Base-by-base conservation (phyloP, 2,329 filamentous ascomycete species). In the Talaromyces sp. region DNA sequence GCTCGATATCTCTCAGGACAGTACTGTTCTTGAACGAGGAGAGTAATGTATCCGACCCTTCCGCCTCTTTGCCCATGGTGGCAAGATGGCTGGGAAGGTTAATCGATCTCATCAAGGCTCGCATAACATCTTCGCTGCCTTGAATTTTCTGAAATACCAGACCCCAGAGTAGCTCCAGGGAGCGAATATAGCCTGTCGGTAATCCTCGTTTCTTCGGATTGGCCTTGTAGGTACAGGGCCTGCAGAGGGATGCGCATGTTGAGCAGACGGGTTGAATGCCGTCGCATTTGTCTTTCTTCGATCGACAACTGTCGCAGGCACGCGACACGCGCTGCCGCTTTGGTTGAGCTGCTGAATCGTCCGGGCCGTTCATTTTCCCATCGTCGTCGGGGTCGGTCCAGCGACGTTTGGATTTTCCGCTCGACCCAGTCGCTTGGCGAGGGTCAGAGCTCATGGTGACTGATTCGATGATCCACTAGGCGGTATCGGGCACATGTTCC, bases 171-270 rank as follows among this genome's bases (percentile, higher is more conserved):
- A 88, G 71, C 69, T 92, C 89, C 16, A 92, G 76, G 0, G 87
- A 87, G 30, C 88, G 82, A 49, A 92, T 86, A 65, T 91, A 91
- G 14, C 89, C 89, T n/a, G 89, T 89, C 62, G 88, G 88, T 10
- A 92, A 84, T 3, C 89, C 89, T 57, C 89, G 80, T 69, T 91
- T 91, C 71, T 90, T 90, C 7, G 87, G 85, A 49, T 84, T 85
- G 49, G 86, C 81, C 56, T 87, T 84, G 68, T 91, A 92, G 14
- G 86, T 86, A 69, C 89, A 92, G 30, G 78, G 70, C 44, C 88
- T 80, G 49, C 81, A 83, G 55, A 87, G 82, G 4, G 81, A 76
- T 6, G 79, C 78, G 72, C 88, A 91, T 2, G 86, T 86, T 42
- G 82, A 84, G 68, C 88, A 91, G 13, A 77, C 76, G 5, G 87